These are phyloP conservation scores for Articulospora tetracladia DNA, from an alignment of 495 filamentous ascomycete species.

Conservation along the genomic window DNA sequence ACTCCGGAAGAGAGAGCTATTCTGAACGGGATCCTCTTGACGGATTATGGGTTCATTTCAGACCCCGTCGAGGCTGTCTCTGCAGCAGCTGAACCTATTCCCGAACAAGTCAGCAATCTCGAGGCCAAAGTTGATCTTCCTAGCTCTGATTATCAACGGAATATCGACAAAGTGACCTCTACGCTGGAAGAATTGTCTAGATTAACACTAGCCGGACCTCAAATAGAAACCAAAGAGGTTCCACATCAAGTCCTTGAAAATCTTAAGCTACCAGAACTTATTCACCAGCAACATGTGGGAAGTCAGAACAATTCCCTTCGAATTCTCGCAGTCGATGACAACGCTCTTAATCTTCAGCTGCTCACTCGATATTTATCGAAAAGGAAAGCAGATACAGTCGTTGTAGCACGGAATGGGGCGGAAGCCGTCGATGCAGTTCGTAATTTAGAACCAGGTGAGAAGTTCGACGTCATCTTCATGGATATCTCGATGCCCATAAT, in stretches of 20 bases:
- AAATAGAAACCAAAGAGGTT: too few relatives aligned
- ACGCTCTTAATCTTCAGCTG: conserved; percentile 67
- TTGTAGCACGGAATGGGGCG: conserved; percentile 19
- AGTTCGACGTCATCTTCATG: conserved; percentile 24
- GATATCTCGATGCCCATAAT: conserved; percentile 71
- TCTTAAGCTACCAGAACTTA: too few relatives aligned
- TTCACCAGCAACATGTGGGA: background rate
- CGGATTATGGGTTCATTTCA: conserved; percentile 16
- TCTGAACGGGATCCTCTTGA: conserved; percentile 16
- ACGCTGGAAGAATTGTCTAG: background rate
- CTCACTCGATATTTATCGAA: conserved; percentile 55
- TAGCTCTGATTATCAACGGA: background rate
- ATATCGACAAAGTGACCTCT: background rate
- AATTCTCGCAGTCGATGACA: conserved; percentile 59
- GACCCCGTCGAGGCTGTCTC: too few relatives aligned
- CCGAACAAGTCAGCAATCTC: background rate
- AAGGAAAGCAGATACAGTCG: conserved; percentile 16
- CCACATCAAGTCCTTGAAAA: too few relatives aligned
- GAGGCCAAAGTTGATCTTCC: background rate
- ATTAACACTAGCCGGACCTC: background rate
- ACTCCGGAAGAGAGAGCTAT: conserved; percentile 16
- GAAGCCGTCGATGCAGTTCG: conserved; percentile 10
- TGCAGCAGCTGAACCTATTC: background rate
- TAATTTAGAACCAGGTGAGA: background rate
- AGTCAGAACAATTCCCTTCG: background rate